These are phyloP conservation scores for Xerocomus potaroensis DNA, from an alignment of 768 basidiomycete species.

Conservation along the genomic window DNA sequence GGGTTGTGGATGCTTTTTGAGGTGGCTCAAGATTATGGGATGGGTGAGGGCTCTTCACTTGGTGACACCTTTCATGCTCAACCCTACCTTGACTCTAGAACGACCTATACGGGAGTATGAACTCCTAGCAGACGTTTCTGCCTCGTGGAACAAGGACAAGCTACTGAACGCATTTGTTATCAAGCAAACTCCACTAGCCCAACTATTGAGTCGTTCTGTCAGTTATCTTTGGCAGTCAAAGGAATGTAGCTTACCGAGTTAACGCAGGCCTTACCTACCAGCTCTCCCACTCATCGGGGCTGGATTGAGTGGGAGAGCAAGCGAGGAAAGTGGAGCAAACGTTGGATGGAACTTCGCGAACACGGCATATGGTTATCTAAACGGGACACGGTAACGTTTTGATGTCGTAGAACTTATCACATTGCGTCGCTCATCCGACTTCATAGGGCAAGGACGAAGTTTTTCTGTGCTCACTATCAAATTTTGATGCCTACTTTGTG, in stretches of 20 bases:
- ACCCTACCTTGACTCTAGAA: slow-evolving; percentile 46
- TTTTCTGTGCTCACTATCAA: slow-evolving; percentile 78
- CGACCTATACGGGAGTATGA: slow-evolving; percentile 89
- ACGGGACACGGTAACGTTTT: slow-evolving; percentile 70
- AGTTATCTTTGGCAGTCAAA: slow-evolving; percentile 30
- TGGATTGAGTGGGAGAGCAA: slow-evolving; percentile 90
- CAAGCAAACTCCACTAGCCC: slow-evolving; percentile 65
- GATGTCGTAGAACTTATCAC: not conserved
- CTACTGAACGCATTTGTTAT: slow-evolving; percentile 76
- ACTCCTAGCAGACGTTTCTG: slow-evolving; percentile 68
- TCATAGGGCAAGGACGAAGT: slow-evolving; percentile 78
- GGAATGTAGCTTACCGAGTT: slow-evolving; percentile 41
- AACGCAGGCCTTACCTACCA: slow-evolving; percentile 45
- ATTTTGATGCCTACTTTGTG: slow-evolving; percentile 83
- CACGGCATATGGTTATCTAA: slow-evolving; percentile 86
- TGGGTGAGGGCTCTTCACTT: slow-evolving; percentile 54
- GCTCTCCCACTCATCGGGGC: slow-evolving; percentile 42
- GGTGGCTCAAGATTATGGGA: slow-evolving; percentile 84
- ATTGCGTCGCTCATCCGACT: slow-evolving; percentile 5
- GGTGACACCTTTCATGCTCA: slow-evolving; percentile 2
- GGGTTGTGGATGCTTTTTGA: slow-evolving; percentile 90
- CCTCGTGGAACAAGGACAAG: slow-evolving; percentile 86
- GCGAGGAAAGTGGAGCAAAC: slow-evolving; percentile 93
- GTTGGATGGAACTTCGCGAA: slow-evolving; percentile 84
- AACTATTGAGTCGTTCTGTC: slow-evolving; percentile 56